Percentiles rank a stretch among this genome's conserved stretches.
phyloP scores from a whole-genome alignment of 1,284 basidiomycete genomes.

The Pseudozyma thailandica region DNA sequence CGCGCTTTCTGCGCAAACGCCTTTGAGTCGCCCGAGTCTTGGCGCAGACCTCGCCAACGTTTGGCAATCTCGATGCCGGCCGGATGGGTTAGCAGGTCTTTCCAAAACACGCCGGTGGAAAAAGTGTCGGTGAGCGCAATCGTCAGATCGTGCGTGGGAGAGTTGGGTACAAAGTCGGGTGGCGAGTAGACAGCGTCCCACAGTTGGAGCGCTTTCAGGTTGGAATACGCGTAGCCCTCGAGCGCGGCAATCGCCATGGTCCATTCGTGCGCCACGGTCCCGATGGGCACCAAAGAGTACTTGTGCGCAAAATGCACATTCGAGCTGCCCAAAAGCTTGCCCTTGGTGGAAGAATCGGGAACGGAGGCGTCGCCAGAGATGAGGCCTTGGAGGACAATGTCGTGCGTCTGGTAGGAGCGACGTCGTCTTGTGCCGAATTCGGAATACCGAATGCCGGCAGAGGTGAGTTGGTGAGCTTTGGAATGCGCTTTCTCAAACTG shows the following conservation, averaged over 20 bases:
- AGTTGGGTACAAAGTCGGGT: constrained; percentile 57
- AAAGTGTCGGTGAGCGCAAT: constrained; percentile 68
- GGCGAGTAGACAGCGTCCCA: constrained; percentile 66
- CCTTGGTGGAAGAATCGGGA: constrained; percentile 60
- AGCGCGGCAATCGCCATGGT: constrained; percentile 66
- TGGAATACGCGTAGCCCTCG: constrained; percentile 55
- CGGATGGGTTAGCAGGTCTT: constrained; percentile 54
- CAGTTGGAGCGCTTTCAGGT: constrained; percentile 56
- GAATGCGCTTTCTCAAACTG: constrained; percentile 77
- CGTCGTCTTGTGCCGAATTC: constrained; percentile 94
- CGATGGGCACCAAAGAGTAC: constrained; percentile 56
- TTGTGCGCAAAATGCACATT: constrained; percentile 63
- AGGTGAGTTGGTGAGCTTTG: constrained; percentile 79
- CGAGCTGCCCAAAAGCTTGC: constrained; percentile 74
- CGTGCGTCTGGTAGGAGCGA: constrained; percentile 82
- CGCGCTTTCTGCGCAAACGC: constrained; percentile 57
- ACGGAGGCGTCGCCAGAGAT: constrained; percentile 72
- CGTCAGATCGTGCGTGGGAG: constrained; percentile 62
- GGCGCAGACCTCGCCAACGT: constrained; percentile 63
- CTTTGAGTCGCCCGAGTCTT: constrained; percentile 63
- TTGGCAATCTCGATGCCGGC: constrained; percentile 55
- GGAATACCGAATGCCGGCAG: constrained; percentile 79
- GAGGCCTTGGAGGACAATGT: constrained; percentile 79
- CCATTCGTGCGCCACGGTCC: constrained; percentile 67
- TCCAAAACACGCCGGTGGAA: constrained; percentile 63